Conservation (phyloP, 352 stramenopile genomes). For the Pythium sukuiense region DNA sequence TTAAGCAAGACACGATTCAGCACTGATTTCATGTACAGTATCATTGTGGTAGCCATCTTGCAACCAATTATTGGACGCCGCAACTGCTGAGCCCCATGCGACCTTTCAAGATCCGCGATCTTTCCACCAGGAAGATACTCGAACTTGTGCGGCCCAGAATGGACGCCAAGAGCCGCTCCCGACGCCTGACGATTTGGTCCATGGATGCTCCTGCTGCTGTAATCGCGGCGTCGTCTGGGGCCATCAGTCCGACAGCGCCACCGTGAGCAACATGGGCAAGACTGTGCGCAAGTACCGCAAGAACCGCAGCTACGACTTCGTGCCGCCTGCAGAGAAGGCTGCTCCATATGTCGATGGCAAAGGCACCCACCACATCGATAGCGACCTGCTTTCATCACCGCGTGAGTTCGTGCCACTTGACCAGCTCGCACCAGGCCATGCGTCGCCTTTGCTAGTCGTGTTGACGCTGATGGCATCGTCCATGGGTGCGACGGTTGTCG, state of each 20-base stretch:
- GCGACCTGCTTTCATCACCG: conserved; percentile 48
- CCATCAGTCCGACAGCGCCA: neutral
- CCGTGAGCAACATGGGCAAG: conserved; percentile 34
- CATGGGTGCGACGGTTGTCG: conserved; percentile 39
- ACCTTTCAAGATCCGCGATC: conserved; percentile 2
- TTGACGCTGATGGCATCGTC: conserved; percentile 36
- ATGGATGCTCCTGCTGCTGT: neutral
- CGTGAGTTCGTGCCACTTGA: conserved; percentile 46
- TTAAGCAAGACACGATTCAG: neutral
- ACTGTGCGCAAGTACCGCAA: conserved; percentile 40
- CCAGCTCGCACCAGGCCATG: conserved; percentile 38
- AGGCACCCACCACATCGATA: conserved; percentile 28
- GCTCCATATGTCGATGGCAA: conserved; percentile 40
- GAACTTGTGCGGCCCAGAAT: neutral
- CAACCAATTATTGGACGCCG: neutral
- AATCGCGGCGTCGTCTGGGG: neutral
- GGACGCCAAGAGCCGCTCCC: neutral
- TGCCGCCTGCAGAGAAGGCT: conserved; percentile 23
- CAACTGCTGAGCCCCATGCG: neutral
- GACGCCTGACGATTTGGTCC: neutral
- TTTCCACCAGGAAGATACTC: neutral
- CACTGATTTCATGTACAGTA: neutral
- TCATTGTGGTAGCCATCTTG: neutral
- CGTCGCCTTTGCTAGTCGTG: conserved; percentile 33
- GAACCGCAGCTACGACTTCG: conserved; percentile 33